phyloP scores from a whole-genome alignment of 257 asterid species.

The Rehmannia glutinosa region DNA sequence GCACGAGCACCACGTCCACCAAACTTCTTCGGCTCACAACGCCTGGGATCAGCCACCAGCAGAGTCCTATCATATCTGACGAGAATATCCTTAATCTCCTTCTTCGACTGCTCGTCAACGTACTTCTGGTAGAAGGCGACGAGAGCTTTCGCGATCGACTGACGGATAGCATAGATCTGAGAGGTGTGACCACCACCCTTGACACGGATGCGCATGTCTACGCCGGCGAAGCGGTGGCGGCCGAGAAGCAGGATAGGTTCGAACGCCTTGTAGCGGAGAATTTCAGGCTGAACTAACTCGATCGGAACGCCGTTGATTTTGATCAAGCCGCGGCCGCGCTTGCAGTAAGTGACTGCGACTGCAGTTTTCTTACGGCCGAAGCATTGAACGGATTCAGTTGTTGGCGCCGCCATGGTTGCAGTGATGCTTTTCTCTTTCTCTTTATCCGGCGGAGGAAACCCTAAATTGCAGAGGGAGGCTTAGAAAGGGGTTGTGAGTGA shows the following conservation, averaged over 20 bases:
- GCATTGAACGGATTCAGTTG: conserved; percentile 31
- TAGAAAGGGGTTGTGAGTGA: no score
- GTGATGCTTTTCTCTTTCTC: no score
- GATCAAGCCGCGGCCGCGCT: conserved; percentile 62
- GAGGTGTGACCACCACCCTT: conserved; percentile 75
- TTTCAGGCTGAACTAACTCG: conserved; percentile 71
- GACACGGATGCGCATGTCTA: conserved; percentile 75
- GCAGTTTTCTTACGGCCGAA: conserved; percentile 79
- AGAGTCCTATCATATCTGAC: no score
- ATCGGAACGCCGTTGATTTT: conserved; percentile 73
- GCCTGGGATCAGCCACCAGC: no score
- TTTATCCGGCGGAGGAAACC: no score
- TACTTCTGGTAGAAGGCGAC: conserved; percentile 74
- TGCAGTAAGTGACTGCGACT: conserved; percentile 72
- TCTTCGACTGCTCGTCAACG: conserved; percentile 70
- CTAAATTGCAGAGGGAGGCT: no score
- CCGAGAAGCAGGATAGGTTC: conserved; percentile 70
- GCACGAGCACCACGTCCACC: no score
- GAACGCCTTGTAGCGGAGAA: conserved; percentile 70
- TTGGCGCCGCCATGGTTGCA: no score
- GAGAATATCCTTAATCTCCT: no score
- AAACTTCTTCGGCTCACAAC: no score
- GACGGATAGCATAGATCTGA: conserved; percentile 76
- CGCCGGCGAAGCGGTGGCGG: conserved; percentile 62
- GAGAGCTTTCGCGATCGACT: conserved; percentile 68